Percentiles rank a stretch among this genome's conserved stretches.
These are phyloP conservation scores for Suillus subaureus DNA, from an alignment of 768 basidiomycete genomes.

Conservation along the genomic window DNA sequence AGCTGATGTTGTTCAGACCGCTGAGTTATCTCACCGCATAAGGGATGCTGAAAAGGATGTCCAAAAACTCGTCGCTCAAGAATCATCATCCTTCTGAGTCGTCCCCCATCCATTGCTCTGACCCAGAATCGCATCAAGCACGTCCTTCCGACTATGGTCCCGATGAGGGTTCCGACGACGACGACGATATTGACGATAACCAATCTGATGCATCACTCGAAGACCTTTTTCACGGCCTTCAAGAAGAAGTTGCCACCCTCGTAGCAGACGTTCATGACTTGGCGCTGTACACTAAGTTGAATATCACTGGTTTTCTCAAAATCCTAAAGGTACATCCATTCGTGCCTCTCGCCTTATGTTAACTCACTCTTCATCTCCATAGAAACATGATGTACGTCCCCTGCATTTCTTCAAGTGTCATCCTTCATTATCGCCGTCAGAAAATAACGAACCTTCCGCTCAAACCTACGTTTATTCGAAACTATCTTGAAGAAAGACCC, in stretches of 20 bases:
- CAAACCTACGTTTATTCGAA: slow-evolving; percentile 86
- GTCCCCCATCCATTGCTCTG: slow-evolving; percentile 34
- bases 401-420: slow-evolving; percentile 3
- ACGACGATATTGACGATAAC: slow-evolving; percentile 45
- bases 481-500: slow-evolving; percentile 91
- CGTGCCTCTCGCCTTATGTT: neutral
- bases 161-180: slow-evolving; percentile 67
- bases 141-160: slow-evolving; percentile 47
- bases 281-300: slow-evolving; percentile 93
- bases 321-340: slow-evolving; percentile 75
- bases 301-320: slow-evolving; percentile 99
- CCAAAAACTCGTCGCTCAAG: slow-evolving; percentile 69
- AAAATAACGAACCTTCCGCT: slow-evolving; percentile 89
- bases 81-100: slow-evolving; percentile 33
- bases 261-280: slow-evolving; percentile 93
- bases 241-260: slow-evolving; percentile 93
- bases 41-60: slow-evolving; percentile 82
- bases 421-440: slow-evolving; percentile 40
- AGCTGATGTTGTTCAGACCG: slow-evolving; percentile 49
- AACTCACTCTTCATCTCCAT: slow-evolving; percentile 14
- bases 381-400: slow-evolving; percentile 89
- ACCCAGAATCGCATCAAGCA: slow-evolving; percentile 58
- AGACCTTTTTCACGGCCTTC: slow-evolving; percentile 81
- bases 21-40: slow-evolving; percentile 82
- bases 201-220: slow-evolving; percentile 78